Conservation (phyloP, 73 alveolate species). For the Tetrahymena thermophila region DNA sequence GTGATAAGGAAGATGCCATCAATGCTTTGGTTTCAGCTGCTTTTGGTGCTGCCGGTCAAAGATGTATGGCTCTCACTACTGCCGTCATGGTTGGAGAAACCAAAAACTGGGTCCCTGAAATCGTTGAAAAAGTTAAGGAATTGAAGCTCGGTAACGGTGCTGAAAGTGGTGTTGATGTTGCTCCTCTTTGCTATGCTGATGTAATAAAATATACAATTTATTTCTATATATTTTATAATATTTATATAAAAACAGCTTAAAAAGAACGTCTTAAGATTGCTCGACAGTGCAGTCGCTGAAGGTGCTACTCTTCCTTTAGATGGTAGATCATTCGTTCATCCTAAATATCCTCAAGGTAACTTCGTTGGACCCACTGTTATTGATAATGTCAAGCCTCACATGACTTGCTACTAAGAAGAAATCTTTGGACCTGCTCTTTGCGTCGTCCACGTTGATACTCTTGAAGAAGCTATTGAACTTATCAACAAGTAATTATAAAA, state of each 20-base stretch:
- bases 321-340: conserved; percentile 76
- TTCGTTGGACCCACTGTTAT: conserved; percentile 85
- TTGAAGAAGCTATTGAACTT: conserved; percentile 78
- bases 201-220: neutral
- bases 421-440: conserved; percentile 88
- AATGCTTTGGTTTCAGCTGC: conserved; percentile 69
- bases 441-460: conserved; percentile 69
- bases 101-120: conserved; percentile 71
- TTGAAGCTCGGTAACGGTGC: conserved; percentile 75
- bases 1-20: conserved; percentile 81
- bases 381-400: conserved; percentile 67
- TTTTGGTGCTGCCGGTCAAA: conserved; percentile 84
- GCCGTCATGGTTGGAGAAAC: conserved; percentile 87
- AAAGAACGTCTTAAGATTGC: conserved; percentile 37
- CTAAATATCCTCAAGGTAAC: conserved; percentile 73
- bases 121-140: conserved; percentile 66
- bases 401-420: conserved; percentile 71
- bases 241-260: neutral
- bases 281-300: conserved; percentile 72
- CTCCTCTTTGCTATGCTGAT: conserved; percentile 75
- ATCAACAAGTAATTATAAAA: conserved; percentile 48
- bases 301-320: conserved; percentile 80
- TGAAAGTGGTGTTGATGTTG: conserved; percentile 66
- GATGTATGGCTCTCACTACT: conserved; percentile 95
- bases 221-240: neutral